Conservation (phyloP, 148 eudicot genomes). For the Oxyria digyna region DNA sequence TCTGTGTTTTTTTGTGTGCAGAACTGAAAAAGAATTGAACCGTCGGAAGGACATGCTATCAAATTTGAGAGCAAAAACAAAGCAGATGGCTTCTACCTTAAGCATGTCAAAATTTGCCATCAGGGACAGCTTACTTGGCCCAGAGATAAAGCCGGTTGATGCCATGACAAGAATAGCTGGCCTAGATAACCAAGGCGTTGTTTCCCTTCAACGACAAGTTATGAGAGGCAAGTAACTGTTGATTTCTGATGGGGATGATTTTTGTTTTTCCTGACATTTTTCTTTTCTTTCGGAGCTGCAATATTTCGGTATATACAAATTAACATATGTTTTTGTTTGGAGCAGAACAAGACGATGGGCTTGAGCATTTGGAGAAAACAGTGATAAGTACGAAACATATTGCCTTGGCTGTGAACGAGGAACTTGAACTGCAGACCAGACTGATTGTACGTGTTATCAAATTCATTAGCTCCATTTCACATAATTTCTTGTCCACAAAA, state of each 20-base stretch:
- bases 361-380: constrained; percentile 77
- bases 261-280: neutral
- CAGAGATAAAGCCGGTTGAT: constrained; percentile 69
- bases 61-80: constrained; percentile 73
- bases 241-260: neutral
- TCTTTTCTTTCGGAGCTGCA: neutral
- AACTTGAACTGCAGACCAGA: constrained; percentile 76
- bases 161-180: constrained; percentile 59
- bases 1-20: constrained; percentile 13
- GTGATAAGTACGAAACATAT: constrained; percentile 87
- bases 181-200: constrained; percentile 69
- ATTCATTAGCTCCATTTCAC: neutral
- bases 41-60: constrained; percentile 66
- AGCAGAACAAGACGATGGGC: constrained; percentile 97
- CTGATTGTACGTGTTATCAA: constrained; percentile 41
- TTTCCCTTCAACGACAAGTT: constrained; percentile 81
- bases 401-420: constrained; percentile 93
- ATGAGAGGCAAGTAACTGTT: constrained; percentile 62
- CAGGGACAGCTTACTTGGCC: constrained; percentile 89
- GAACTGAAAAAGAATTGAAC: constrained; percentile 83
- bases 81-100: constrained; percentile 81
- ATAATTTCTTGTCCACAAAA: neutral
- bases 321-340: constrained; percentile 12
- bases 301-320: neutral
- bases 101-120: constrained; percentile 79